These are phyloP conservation scores for Penicillium mononematosum DNA, from an alignment of 495 filamentous ascomycete genomes.

Conservation along the genomic window DNA sequence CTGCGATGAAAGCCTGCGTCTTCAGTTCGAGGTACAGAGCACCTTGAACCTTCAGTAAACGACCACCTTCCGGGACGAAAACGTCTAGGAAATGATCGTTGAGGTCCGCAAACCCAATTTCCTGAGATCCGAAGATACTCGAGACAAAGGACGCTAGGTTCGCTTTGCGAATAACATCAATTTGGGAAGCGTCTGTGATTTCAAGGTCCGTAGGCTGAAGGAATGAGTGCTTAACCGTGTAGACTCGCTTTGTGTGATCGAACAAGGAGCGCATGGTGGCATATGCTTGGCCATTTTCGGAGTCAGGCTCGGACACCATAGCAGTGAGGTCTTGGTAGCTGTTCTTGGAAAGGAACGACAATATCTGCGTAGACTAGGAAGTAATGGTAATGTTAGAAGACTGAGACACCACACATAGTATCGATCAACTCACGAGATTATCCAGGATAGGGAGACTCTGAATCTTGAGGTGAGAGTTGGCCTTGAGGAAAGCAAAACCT, in stretches of 20 bases:
- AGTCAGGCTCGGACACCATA: constrained; percentile 69
- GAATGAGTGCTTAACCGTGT: constrained; percentile 67
- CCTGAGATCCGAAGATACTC: constrained; percentile 77
- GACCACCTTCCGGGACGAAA: constrained; percentile 75
- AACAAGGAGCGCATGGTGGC: constrained; percentile 75
- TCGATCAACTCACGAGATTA: constrained; percentile 55
- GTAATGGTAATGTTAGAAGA: constrained; percentile 5
- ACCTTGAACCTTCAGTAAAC: constrained; percentile 67
- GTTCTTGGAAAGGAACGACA: constrained; percentile 66
- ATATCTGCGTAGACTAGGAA: constrained; percentile 66
- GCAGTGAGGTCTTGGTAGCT: constrained; percentile 70
- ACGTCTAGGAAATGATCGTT: constrained; percentile 83
- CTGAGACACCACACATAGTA: neutral
- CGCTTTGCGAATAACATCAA: constrained; percentile 77
- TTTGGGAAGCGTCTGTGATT: constrained; percentile 62
- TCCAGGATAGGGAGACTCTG: constrained; percentile 72
- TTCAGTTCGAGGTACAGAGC: constrained; percentile 79
- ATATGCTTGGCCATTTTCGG: constrained; percentile 79
- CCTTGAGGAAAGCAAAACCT: constrained; percentile 48
- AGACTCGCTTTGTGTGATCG: constrained; percentile 75
- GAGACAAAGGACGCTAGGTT: constrained; percentile 85
- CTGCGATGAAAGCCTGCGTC: constrained; percentile 79
- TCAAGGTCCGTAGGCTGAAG: constrained; percentile 71
- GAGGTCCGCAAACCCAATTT: constrained; percentile 77
- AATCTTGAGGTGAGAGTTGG: constrained; percentile 60